These are phyloP conservation scores for Chlorella sorokiniana DNA, from an alignment of 139 green algal species.

Conservation along the genomic window DNA sequence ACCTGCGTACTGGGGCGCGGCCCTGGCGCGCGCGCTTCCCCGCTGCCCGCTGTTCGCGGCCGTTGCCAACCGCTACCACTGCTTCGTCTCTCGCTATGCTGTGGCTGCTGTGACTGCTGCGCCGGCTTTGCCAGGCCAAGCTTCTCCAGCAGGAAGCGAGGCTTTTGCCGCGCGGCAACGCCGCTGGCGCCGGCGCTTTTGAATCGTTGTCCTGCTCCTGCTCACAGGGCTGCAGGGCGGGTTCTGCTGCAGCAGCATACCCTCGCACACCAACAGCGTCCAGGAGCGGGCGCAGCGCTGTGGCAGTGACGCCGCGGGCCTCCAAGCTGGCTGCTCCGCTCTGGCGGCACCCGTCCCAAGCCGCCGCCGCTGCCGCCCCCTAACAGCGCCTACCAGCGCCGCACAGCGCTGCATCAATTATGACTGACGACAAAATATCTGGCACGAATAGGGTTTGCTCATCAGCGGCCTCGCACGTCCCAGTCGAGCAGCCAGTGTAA, in stretches of 20 bases:
- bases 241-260: not conserved
- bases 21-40: too few relatives aligned
- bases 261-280: not conserved
- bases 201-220: not conserved
- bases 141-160: slow-evolving; percentile 16
- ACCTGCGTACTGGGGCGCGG: not conserved
- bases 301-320: not conserved
- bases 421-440: too few relatives aligned
- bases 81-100: not conserved
- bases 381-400: too few relatives aligned
- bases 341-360: too few relatives aligned
- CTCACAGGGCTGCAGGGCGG: not conserved
- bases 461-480: too few relatives aligned
- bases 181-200: not conserved
- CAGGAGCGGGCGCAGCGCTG: too few relatives aligned
- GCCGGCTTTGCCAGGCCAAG: not conserved
- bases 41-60: too few relatives aligned
- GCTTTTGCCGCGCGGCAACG: not conserved
- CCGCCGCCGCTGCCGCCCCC: too few relatives aligned
- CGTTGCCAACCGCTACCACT: not conserved
- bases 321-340: not conserved
- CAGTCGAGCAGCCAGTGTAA: too few relatives aligned
- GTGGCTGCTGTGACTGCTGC: not conserved
- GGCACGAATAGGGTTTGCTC: too few relatives aligned
- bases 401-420: too few relatives aligned